These are phyloP conservation scores for Penicillium sp. DNA, from an alignment of 2,329 filamentous ascomycete genomes.

Conservation along the genomic window DNA sequence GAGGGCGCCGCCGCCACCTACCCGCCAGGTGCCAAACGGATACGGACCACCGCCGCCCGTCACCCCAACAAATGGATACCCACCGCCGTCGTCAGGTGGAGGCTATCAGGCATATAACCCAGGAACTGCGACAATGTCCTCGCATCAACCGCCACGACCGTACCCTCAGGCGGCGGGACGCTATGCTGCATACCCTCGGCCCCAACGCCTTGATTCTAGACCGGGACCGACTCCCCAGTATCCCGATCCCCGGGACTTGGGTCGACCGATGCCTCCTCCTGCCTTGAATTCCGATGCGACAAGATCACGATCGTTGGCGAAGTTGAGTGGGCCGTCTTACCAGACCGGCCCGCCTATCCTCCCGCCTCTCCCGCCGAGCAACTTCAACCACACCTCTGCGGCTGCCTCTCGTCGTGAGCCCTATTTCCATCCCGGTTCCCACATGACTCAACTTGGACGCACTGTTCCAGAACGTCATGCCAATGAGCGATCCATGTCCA, in stretches of 20 bases:
- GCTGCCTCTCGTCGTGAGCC: constrained; percentile 74
- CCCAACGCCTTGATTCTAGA: constrained; percentile 64
- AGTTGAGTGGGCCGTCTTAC: constrained; percentile 67
- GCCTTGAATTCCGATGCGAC: constrained; percentile 80
- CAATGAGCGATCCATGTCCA: constrained; percentile 92
- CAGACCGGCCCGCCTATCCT: constrained; percentile 47
- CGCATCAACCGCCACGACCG: constrained; percentile 55
- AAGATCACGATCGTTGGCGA: constrained; percentile 88
- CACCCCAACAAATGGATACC: constrained; percentile 33
- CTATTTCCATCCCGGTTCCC: constrained; percentile 56
- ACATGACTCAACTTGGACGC: constrained; percentile 86
- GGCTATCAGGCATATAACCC: constrained; percentile 39
- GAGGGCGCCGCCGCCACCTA: constrained; percentile 38
- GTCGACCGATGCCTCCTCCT: constrained; percentile 58
- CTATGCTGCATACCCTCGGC: constrained; percentile 65
- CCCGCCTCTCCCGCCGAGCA: constrained; percentile 49
- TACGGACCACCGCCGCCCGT: constrained; percentile 38
- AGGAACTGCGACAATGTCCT: constrained; percentile 30
- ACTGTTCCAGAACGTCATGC: constrained; percentile 87
- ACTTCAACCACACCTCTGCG: constrained; percentile 62
- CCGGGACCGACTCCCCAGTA: constrained; percentile 49
- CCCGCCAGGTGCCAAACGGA: constrained; percentile 43
- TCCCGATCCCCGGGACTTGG: constrained; percentile 55
- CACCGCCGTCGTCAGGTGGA: constrained; percentile 37
- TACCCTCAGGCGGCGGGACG: constrained; percentile 52